Base-by-base conservation (phyloP, 495 filamentous ascomycete genomes). In the Platismatia glauca region DNA sequence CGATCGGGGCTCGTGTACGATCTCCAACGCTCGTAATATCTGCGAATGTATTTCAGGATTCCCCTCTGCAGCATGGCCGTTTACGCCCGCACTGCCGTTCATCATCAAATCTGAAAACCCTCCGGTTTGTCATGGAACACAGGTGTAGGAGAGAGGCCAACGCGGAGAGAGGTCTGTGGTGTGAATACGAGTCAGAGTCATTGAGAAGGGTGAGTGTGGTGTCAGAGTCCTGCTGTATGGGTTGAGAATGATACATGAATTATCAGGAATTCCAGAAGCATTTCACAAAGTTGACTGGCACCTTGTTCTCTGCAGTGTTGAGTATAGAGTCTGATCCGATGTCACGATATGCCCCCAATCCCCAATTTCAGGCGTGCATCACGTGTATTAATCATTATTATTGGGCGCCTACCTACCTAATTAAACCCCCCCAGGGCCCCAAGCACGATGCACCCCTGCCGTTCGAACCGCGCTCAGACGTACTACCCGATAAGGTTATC, bases 1-100 rank as follows among this genome's bases (percentile, higher is more conserved):
- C 31, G 90, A 92, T 59, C 86, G 80, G 27, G 92, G 85, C 67
- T 83, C 86, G 77, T 97, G 91, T 59, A 95, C 86, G 63, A 93
- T 83, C 55, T 92, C 81, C 60, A 99, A 81, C 33, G 95, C 94
- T 60, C 87, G 81, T 71, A 90, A 81, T 58, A 97, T 91, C 68
- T 79, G 81, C 12, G 78, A 33, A 34, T 67, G 37, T 34, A 48
- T 48, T 24, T 65, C 63, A 27, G 58, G 35, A 38, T 59, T 37
- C n/a, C 48, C 52, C 37, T 61, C 34, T 37, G 4, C 53, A 52
- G 31, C 44, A 39, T 62, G n/a, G 31, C 35, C 43, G 57, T 64
- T 48, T 9, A 38, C 37, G 57, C 50, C 35, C 13, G 18, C 22
- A 55, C 33, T 24, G 35, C 39, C 53, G 39, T 41, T 62, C 63